Percentiles rank a stretch among this genome's conserved stretches.
These are phyloP conservation scores for Picochlorum sp. DNA, from an alignment of 139 green algal species.

Conservation along the genomic window DNA sequence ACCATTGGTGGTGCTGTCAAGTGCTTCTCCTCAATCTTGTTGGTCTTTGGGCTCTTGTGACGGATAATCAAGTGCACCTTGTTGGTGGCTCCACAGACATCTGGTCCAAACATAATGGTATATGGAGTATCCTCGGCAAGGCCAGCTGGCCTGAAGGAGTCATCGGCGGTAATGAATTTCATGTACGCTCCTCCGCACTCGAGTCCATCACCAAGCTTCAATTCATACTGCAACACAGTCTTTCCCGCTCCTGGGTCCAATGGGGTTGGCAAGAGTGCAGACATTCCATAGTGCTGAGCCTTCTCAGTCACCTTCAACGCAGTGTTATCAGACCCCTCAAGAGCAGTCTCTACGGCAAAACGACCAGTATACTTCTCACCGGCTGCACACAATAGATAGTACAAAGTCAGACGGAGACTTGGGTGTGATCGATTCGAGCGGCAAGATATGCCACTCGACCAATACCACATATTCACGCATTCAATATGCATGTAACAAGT, in stretches of 20 bases:
- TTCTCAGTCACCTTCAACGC: slow-evolving; percentile 56
- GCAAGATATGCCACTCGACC: too few species aligned
- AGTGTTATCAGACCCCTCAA: background rate
- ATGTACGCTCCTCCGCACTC: slow-evolving; percentile 84
- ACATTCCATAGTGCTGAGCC: slow-evolving; percentile 68
- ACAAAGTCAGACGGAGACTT: background rate
- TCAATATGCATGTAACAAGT: too few species aligned
- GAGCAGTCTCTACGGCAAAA: slow-evolving; percentile 9
- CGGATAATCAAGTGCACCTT: slow-evolving; percentile 88
- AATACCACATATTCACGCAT: too few species aligned
- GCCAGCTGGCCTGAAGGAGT: slow-evolving; percentile 40
- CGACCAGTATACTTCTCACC: slow-evolving; percentile 25
- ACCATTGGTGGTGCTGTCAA: slow-evolving; percentile 59
- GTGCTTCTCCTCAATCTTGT: slow-evolving; percentile 88
- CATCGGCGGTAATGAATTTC: slow-evolving; percentile 72
- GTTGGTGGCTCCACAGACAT: slow-evolving; percentile 89
- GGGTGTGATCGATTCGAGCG: too few species aligned
- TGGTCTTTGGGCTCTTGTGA: slow-evolving; percentile 73
- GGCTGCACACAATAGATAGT: background rate
- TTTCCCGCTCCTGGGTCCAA: slow-evolving; percentile 42
- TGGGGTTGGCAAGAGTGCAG: slow-evolving; percentile 33
- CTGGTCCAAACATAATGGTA: slow-evolving; percentile 97
- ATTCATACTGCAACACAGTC: slow-evolving; percentile 74
- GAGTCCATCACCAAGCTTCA: slow-evolving; percentile 52
- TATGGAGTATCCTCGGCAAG: slow-evolving; percentile 82